A percentile compares a stretch with the other conserved stretches of the same genome.
Conservation (phyloP, 2,329 filamentous ascomycete species). For the Cryphonectria carpinicola region DNA sequence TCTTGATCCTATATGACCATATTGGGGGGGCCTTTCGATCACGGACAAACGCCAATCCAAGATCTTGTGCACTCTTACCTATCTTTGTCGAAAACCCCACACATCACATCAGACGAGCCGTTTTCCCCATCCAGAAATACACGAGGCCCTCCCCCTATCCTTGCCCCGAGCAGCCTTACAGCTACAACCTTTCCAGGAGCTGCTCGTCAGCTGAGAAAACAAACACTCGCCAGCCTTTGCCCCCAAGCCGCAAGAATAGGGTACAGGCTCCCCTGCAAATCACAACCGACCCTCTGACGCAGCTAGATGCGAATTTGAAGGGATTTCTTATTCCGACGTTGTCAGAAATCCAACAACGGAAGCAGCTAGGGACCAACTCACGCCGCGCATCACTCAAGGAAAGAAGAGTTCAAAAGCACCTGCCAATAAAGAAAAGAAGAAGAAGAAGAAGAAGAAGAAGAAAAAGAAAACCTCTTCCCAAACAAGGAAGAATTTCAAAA, state of each 20-base stretch:
- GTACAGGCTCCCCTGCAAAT: background rate
- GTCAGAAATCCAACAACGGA: constrained; percentile 5
- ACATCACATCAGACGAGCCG: constrained; percentile 1
- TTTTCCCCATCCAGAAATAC: background rate
- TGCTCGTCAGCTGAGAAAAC: constrained; percentile 11
- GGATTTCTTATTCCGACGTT: background rate
- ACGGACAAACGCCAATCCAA: constrained; percentile 4
- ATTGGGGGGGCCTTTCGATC: constrained; percentile 12
- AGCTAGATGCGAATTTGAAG: background rate
- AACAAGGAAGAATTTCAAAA: background rate
- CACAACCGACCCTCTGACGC: background rate
- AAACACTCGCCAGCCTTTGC: background rate
- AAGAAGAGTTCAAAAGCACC: constrained; percentile 16
- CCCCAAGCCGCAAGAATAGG: background rate
- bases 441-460: background rate
- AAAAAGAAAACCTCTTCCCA: background rate
- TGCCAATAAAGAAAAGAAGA: constrained; percentile 11
- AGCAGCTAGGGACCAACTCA: constrained; percentile 17
- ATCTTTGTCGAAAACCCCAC: background rate
- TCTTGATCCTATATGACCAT: background rate
- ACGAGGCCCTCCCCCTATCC: background rate
- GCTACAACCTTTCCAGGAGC: background rate
- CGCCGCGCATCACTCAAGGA: background rate
- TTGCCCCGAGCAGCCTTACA: background rate
- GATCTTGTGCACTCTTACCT: constrained; percentile 21